Percentiles rank a stretch among this genome's conserved stretches.
phyloP scores from a whole-genome alignment of 495 filamentous ascomycete genomes.

The Trypethelium eluteriae region DNA sequence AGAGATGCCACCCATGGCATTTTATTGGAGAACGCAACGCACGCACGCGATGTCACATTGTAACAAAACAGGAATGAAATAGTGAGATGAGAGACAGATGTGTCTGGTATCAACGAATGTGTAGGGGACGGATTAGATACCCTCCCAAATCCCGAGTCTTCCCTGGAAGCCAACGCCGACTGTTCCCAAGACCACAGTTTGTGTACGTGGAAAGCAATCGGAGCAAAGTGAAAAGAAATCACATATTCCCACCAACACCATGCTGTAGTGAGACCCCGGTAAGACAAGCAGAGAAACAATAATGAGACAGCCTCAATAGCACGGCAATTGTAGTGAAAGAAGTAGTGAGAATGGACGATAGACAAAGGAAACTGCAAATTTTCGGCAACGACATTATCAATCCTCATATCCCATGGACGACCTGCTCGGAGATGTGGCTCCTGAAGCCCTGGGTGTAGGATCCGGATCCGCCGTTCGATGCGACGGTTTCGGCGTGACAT shows the following conservation, averaged over 20 bases:
- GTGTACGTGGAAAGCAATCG: background rate
- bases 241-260: slow-evolving; percentile 11
- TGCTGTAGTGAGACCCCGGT: background rate
- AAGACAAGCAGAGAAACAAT: background rate
- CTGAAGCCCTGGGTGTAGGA: slow-evolving; percentile 23
- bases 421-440: background rate
- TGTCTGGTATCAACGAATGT: background rate
- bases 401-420: background rate
- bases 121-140: background rate
- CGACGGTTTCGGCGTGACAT: slow-evolving; percentile 24
- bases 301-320: background rate
- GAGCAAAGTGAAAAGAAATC: background rate
- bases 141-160: background rate
- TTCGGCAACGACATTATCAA: background rate
- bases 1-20: background rate
- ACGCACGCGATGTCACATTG: background rate
- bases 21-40: background rate
- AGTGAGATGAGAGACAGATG: background rate
- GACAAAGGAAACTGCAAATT: background rate
- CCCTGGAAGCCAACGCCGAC: background rate
- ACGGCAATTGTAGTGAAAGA: background rate
- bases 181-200: background rate
- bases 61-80: background rate
- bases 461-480: slow-evolving; percentile 21
- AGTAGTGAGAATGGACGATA: background rate